phyloP scores from a whole-genome alignment of 2,329 filamentous ascomycete genomes.

The Sordariomycetes sp. region DNA sequence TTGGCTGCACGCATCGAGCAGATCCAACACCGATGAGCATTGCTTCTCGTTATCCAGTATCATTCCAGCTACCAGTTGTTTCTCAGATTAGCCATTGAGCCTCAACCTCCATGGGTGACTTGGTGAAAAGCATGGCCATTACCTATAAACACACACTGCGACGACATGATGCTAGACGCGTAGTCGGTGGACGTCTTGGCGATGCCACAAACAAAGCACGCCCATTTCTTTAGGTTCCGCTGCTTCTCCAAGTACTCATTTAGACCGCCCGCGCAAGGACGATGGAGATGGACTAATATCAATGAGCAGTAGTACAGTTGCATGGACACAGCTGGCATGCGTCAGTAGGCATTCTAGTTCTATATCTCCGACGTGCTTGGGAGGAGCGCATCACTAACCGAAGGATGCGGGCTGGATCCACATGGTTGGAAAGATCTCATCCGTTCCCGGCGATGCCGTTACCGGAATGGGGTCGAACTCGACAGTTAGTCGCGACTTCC shows the following conservation, averaged over 20 bases:
- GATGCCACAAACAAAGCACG: neutral
- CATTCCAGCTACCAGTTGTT: neutral
- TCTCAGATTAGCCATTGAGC: no score
- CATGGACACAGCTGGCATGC: constrained; percentile 10
- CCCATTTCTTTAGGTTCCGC: neutral
- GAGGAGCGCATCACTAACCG: neutral
- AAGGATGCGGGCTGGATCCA: neutral
- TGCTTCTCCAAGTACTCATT: neutral
- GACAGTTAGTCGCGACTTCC: neutral
- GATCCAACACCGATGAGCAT: neutral
- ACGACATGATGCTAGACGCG: neutral
- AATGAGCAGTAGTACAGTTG: constrained; percentile 36
- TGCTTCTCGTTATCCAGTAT: neutral
- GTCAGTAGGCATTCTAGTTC: neutral
- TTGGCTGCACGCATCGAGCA: neutral
- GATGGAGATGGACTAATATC: constrained; percentile 13
- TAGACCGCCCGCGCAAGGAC: neutral
- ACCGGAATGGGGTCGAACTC: neutral
- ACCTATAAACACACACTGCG: neutral
- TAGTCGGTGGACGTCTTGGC: neutral
- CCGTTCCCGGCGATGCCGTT: no score
- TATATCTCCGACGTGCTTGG: neutral
- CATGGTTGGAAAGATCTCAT: neutral
- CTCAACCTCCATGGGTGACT: no score
- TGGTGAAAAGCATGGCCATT: neutral